Evolutionary conservation across 2,329 filamentous ascomycete species (phyloP).

Genomic region (Rhexocercosporidium sp.): DNA sequence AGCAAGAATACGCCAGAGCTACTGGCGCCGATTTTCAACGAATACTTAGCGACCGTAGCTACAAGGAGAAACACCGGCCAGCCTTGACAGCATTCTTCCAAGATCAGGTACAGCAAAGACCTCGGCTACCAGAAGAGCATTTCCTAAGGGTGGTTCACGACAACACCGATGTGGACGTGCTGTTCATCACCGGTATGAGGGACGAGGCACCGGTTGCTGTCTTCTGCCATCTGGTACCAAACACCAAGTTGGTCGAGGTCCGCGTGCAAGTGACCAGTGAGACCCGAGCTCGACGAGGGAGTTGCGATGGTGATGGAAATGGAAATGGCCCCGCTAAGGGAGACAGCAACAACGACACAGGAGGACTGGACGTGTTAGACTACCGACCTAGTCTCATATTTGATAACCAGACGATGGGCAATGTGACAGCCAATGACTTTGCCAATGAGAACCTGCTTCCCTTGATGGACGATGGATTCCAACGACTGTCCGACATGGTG

Average conservation of each 20-base stretch:
- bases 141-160: slow-evolving; percentile 51
- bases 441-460: slow-evolving; percentile 47
- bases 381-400: slow-evolving; percentile 54
- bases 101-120: slow-evolving; percentile 48
- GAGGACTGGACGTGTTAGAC: slow-evolving; percentile 34
- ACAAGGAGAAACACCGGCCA: slow-evolving; percentile 65
- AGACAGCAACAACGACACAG: slow-evolving; percentile 30
- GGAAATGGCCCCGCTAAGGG: too few species aligned
- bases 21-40: slow-evolving; percentile 53
- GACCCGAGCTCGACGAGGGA: slow-evolving; percentile 46
- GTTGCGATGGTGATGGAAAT: slow-evolving; percentile 23
- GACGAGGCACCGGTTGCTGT: slow-evolving; percentile 60
- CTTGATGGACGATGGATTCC: slow-evolving; percentile 52
- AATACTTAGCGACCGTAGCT: slow-evolving; percentile 58
- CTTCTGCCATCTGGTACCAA: slow-evolving; percentile 59
- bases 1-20: slow-evolving; percentile 58
- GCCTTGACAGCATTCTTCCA: slow-evolving; percentile 58
- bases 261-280: slow-evolving; percentile 49
- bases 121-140: slow-evolving; percentile 49
- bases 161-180: slow-evolving; percentile 53
- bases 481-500: slow-evolving; percentile 56
- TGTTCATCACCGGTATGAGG: slow-evolving; percentile 59
- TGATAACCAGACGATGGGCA: slow-evolving; percentile 53
- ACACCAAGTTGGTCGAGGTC: slow-evolving; percentile 59
- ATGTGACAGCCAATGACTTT: slow-evolving; percentile 48